These are phyloP conservation scores for Otatea glauca DNA, from an alignment of 176 grass and related monocot species.

Conservation along the genomic window DNA sequence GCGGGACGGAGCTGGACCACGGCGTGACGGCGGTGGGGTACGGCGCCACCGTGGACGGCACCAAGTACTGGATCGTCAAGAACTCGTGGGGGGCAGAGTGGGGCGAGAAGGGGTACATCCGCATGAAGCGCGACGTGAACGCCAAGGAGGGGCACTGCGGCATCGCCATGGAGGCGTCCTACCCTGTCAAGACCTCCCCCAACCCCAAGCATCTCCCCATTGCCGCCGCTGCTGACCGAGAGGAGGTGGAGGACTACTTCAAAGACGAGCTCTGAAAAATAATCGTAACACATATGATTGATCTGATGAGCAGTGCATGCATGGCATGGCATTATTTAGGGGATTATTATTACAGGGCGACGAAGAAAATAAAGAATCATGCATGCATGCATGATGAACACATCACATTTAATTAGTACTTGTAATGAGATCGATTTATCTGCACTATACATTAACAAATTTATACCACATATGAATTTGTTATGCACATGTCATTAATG, in stretches of 20 bases:
- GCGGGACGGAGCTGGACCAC: conserved; percentile 58
- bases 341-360: background rate
- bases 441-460: background rate
- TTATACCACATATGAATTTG: background rate
- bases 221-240: too few relatives aligned
- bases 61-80: conserved; percentile 73
- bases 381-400: background rate
- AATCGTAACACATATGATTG: background rate
- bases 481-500: background rate
- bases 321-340: background rate
- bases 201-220: conserved; percentile 35
- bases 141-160: conserved; percentile 68
- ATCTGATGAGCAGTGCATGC: background rate
- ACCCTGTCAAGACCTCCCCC: conserved; percentile 65
- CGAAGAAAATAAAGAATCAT: background rate
- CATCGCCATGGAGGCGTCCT: conserved; percentile 89
- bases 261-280: conserved; percentile 29
- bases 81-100: conserved; percentile 63
- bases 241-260: background rate
- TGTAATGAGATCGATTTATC: background rate
- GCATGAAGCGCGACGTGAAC: conserved; percentile 50
- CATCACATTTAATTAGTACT: background rate
- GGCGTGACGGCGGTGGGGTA: conserved; percentile 62
- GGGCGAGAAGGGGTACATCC: conserved; percentile 66
- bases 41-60: conserved; percentile 40